These are phyloP conservation scores for Wickerhamia fluorescens DNA, from an alignment of 805 yeast species.

Conservation along the genomic window DNA sequence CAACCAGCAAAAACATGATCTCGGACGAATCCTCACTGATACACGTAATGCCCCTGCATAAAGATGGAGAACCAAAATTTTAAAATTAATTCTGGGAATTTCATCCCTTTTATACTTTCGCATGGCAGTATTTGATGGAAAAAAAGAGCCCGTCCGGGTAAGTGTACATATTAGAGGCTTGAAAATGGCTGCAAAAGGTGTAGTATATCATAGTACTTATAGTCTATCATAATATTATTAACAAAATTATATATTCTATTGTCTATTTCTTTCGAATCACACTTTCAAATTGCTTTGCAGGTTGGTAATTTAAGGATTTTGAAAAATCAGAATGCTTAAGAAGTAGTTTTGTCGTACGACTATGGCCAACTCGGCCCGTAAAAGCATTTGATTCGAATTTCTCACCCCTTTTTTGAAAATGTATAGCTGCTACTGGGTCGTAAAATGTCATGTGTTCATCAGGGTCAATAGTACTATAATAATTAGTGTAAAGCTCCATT, in stretches of 20 bases:
- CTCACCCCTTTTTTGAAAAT: not conserved
- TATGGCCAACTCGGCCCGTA: slow-evolving; percentile 11
- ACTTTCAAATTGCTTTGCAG: too few relatives aligned
- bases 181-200: not conserved
- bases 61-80: slow-evolving; percentile 56
- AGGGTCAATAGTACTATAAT: slow-evolving; percentile 21
- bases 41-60: slow-evolving; percentile 99
- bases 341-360: slow-evolving; percentile 6
- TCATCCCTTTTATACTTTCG: slow-evolving; percentile 8
- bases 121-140: not conserved
- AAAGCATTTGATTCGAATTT: slow-evolving; percentile 1
- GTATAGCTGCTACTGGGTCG: slow-evolving; percentile 7
- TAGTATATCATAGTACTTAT: too few relatives aligned
- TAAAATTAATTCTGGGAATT: slow-evolving; percentile 5
- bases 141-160: slow-evolving; percentile 6
- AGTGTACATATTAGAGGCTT: not conserved
- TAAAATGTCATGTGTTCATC: slow-evolving; percentile 5
- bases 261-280: too few relatives aligned
- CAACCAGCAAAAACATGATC: slow-evolving; percentile 99
- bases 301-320: too few relatives aligned
- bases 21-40: slow-evolving; percentile 99
- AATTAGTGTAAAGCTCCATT: slow-evolving; percentile 34
- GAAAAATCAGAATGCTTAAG: too few relatives aligned
- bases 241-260: too few relatives aligned
- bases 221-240: too few relatives aligned